Evolutionary conservation across 805 yeast species (phyloP).

Genomic region (Saccharomycopsis olivae): DNA sequence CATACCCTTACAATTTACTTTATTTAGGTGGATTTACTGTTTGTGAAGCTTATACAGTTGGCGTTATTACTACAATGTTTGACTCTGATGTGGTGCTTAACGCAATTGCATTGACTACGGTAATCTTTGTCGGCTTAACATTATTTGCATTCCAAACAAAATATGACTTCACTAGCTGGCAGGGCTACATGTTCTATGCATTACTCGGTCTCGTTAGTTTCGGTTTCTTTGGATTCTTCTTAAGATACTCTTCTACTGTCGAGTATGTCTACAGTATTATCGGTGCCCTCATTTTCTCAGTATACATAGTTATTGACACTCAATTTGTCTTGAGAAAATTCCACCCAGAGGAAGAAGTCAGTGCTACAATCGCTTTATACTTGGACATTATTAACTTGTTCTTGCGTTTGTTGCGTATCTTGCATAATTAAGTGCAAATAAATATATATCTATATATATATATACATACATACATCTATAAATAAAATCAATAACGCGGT

Average conservation of each 20-base stretch:
- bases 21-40: slow-evolving; percentile 59
- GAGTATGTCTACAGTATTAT: slow-evolving; percentile 59
- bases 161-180: slow-evolving; percentile 65
- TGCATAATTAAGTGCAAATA: slow-evolving; percentile 22
- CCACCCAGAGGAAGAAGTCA: slow-evolving; percentile 78
- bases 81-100: slow-evolving; percentile 57
- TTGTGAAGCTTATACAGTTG: slow-evolving; percentile 64
- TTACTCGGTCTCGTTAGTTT: slow-evolving; percentile 63
- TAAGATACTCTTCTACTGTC: slow-evolving; percentile 44
- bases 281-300: slow-evolving; percentile 66
- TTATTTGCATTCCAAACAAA: slow-evolving; percentile 66
- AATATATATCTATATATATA: too few relatives aligned
- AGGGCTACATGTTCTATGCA: slow-evolving; percentile 43
- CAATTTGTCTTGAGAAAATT: slow-evolving; percentile 65
- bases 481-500: not conserved
- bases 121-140: slow-evolving; percentile 70
- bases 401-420: slow-evolving; percentile 59
- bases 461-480: not conserved
- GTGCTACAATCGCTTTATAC: slow-evolving; percentile 68
- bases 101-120: slow-evolving; percentile 57
- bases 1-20: slow-evolving; percentile 57
- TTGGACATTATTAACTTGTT: slow-evolving; percentile 78
- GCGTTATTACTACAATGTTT: slow-evolving; percentile 51
- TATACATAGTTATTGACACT: slow-evolving; percentile 71
- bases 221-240: slow-evolving; percentile 60